phyloP scores from a whole-genome alignment of 1,284 basidiomycete genomes.

The Heliocybe sulcata region DNA sequence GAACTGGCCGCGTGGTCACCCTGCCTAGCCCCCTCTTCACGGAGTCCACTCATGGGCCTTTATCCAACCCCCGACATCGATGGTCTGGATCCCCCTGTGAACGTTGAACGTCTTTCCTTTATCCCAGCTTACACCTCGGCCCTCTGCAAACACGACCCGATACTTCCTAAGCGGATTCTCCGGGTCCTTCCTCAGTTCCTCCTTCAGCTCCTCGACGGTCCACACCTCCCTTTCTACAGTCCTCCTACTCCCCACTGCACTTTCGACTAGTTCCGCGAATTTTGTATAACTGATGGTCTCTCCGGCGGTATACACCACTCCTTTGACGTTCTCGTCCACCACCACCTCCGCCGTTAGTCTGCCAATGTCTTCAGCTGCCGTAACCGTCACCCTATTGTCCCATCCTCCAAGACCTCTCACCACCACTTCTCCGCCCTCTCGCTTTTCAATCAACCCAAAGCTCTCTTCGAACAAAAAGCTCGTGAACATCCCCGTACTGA shows the following conservation, averaged over 20 bases:
- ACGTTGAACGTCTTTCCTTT: conserved; percentile 14
- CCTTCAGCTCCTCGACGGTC: not conserved
- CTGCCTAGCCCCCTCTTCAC: too few species aligned
- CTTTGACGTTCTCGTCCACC: conserved; percentile 10
- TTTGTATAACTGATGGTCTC: conserved; percentile 20
- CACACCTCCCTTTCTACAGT: not conserved
- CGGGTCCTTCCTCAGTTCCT: conserved; percentile 6
- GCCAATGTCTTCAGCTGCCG: conserved; percentile 23
- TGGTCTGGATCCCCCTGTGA: not conserved
- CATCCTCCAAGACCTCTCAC: conserved; percentile 22
- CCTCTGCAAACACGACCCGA: conserved; percentile 15
- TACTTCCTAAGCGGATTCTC: conserved; percentile 15
- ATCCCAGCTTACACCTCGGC: conserved; percentile 17
- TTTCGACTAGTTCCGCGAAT: conserved; percentile 15
- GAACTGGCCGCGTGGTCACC: too few species aligned
- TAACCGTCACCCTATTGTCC: conserved; percentile 22
- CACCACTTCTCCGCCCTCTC: conserved; percentile 6
- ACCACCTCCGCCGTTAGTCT: conserved; percentile 18
- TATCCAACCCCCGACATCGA: conserved; percentile 5
- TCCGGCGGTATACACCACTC: conserved; percentile 19
- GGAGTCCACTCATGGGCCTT: not conserved
- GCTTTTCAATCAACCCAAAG: conserved; percentile 20
- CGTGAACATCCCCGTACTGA: conserved; percentile 28
- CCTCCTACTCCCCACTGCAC: conserved; percentile 4
- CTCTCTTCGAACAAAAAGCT: conserved; percentile 21